Conservation (phyloP, 2,329 filamentous ascomycete species). For the Akanthomyces lecanii region DNA sequence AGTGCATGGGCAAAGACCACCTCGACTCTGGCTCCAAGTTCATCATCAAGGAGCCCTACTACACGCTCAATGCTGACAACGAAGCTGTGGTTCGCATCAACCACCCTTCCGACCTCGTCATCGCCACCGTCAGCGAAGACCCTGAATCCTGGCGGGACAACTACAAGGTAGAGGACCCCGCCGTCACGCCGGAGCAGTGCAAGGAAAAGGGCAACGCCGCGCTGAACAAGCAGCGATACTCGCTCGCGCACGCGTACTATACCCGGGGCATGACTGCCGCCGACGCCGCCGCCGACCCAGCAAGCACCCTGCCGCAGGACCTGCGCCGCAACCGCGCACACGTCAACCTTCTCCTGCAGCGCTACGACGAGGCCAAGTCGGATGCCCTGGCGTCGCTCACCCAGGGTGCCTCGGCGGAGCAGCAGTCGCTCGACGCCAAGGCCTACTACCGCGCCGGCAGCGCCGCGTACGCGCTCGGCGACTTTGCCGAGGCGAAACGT, state of each 20-base stretch:
- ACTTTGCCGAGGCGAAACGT: slow-evolving; percentile 23
- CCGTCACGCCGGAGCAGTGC: slow-evolving; percentile 19
- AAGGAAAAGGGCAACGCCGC: slow-evolving; percentile 30
- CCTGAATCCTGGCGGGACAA: slow-evolving; percentile 22
- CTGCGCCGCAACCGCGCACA: slow-evolving; percentile 30
- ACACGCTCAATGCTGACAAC: slow-evolving; percentile 39
- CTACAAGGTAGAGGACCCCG: not conserved
- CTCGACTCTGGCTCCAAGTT: slow-evolving; percentile 33
- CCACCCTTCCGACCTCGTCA: slow-evolving; percentile 30
- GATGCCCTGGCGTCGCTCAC: slow-evolving; percentile 31
- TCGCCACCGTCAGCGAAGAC: slow-evolving; percentile 17
- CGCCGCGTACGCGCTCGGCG: slow-evolving; percentile 28
- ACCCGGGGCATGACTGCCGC: slow-evolving; percentile 24
- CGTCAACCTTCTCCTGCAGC: slow-evolving; percentile 29
- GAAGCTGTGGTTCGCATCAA: slow-evolving; percentile 36
- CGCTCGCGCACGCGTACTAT: slow-evolving; percentile 25
- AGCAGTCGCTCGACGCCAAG: slow-evolving; percentile 27
- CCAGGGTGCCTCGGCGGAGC: slow-evolving; percentile 5
- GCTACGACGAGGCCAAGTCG: slow-evolving; percentile 28
- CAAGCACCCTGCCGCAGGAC: slow-evolving; percentile 26
- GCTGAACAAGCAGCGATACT: slow-evolving; percentile 22
- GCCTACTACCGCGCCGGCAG: slow-evolving; percentile 31
- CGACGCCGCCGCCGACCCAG: slow-evolving; percentile 1
- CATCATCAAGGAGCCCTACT: slow-evolving; percentile 47
- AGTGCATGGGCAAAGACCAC: slow-evolving; percentile 28